Percentiles rank a stretch among this genome's conserved stretches.
Conservation (phyloP, 2,329 filamentous ascomycete genomes). For the Xylariomycetidae sp. region DNA sequence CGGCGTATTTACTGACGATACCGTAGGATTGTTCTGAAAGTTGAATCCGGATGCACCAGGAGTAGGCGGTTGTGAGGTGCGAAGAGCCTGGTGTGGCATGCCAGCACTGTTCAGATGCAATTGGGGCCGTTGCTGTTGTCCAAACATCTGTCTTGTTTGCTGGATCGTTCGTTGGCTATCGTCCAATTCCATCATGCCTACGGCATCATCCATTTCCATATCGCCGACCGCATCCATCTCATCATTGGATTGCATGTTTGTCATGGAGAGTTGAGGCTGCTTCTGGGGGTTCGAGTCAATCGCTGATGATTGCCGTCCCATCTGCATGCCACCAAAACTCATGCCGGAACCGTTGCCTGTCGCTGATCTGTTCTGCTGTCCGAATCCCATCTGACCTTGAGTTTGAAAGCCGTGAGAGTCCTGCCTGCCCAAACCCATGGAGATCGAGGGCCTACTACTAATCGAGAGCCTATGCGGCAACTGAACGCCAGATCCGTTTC, state of each 20-base stretch:
- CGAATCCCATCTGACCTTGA: constrained; percentile 22
- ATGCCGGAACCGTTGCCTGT: constrained; percentile 15
- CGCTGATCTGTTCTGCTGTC: constrained; percentile 22
- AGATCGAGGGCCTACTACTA: constrained; percentile 23
- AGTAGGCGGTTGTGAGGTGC: constrained; percentile 81
- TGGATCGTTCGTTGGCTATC: constrained; percentile 62
- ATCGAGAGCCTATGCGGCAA: constrained; percentile 27
- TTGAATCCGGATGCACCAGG: constrained; percentile 73
- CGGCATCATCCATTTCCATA: constrained; percentile 93
- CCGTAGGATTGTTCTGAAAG: constrained; percentile 88
- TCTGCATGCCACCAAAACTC: constrained; percentile 30
- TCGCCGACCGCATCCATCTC: constrained; percentile 85
- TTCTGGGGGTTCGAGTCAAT: constrained; percentile 31
- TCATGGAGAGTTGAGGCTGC: constrained; percentile 37
- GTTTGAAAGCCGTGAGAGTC: constrained; percentile 24
- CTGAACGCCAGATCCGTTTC: constrained; percentile 20
- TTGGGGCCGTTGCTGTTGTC: constrained; percentile 62
- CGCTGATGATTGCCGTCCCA: constrained; percentile 32
- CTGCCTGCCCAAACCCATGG: constrained; percentile 19
- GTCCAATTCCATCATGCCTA: constrained; percentile 61
- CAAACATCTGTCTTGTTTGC: constrained; percentile 65
- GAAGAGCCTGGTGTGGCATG: constrained; percentile 70
- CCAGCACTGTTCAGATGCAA: constrained; percentile 79
- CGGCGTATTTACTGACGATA: constrained; percentile 94
- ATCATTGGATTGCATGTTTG: constrained; percentile 42